A percentile compares a stretch with the other conserved stretches of the same genome.
Evolutionary conservation across 345 rosid species (phyloP).

Genomic region (Lenwebbia sp.): DNA sequence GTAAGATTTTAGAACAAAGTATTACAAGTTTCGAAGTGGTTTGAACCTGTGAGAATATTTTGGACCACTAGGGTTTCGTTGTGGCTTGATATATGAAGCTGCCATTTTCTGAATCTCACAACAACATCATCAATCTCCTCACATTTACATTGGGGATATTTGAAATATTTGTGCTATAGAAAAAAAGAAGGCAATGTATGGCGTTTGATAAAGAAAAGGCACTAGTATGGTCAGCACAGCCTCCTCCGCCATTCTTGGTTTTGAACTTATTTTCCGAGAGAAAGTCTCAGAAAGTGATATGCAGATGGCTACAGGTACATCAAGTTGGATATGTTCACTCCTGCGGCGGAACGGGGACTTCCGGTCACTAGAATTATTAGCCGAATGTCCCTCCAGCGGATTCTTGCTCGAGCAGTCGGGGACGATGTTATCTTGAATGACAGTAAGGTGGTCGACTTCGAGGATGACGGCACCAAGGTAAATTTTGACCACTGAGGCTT

Average conservation of each 20-base stretch:
- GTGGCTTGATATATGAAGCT: too few relatives aligned
- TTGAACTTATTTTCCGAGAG: not conserved
- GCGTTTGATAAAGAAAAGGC: not conserved
- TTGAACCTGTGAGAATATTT: not conserved
- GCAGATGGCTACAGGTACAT: conserved; percentile 50
- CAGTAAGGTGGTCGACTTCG: conserved; percentile 73
- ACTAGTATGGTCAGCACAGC: not conserved
- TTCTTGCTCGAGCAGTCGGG: conserved; percentile 71
- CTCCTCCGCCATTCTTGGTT: not conserved
- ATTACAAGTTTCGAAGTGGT: too few relatives aligned
- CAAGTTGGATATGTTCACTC: conserved; percentile 94
- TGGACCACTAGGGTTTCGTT: not conserved
- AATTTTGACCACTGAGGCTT: not conserved
- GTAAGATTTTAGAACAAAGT: too few relatives aligned
- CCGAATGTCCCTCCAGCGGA: conserved; percentile 81
- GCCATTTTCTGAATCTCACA: too few relatives aligned
- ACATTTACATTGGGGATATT: not conserved
- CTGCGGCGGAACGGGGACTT: conserved; percentile 77
- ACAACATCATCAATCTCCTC: not conserved
- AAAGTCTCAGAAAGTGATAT: conserved; percentile 5
- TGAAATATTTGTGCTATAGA: too few relatives aligned
- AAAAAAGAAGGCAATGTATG: not conserved
- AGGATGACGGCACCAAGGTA: conserved; percentile 78
- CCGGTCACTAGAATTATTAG: conserved; percentile 87
- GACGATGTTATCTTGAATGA: conserved; percentile 66